Evolutionary conservation across 495 filamentous ascomycete species (phyloP), one percentile per base, ranked within the genome.

Genomic region (Daldinia grandis): DNA sequence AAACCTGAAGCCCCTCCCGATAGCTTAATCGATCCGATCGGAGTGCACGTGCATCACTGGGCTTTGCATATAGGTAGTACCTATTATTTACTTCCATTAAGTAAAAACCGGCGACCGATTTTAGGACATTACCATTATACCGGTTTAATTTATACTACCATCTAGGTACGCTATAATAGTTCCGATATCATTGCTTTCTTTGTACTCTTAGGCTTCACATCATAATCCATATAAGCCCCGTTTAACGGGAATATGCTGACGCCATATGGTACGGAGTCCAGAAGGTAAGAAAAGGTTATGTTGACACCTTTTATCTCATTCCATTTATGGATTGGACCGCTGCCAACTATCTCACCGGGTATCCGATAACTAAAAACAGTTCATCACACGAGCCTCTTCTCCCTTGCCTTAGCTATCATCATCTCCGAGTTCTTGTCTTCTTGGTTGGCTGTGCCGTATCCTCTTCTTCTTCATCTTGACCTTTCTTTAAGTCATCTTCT

Each of bases 391-490:
- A 40, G n/a, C 25, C 61, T 42, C 14, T 6, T 5, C 27, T 42
- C 10, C 17, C 25, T 57, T 12, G 1, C 51, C 12, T 49, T 50
- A 47, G 47, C 47, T 57, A 57, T 68, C 58, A 47, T 76, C 76
- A 84, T 58, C 78, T 81, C 19, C 92, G 89, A 37, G 87, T 91
- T 68, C 89, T 81, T 49, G 92, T 91, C 76, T 93, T 92, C 79
- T 93, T 92, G 55, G 88, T 89, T 74, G 91, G 89, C 63, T 88
- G 87, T 31, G 87, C 83, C 58, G 86, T 86, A 73, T 93, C 92
- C 58, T 93, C 90, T 69, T 97, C 94, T 61, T 97, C 94, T 70
- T 97, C 94, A 62, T 97, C 93, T 58, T 92, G 89, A 2, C 94
- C 94, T 77, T 98, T 98, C 77, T 92, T 93, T 14, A 98, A 82